Percentiles rank a stretch among this genome's conserved stretches.
phyloP scores from a whole-genome alignment of 805 yeast species.

The Ogataea minuta region DNA sequence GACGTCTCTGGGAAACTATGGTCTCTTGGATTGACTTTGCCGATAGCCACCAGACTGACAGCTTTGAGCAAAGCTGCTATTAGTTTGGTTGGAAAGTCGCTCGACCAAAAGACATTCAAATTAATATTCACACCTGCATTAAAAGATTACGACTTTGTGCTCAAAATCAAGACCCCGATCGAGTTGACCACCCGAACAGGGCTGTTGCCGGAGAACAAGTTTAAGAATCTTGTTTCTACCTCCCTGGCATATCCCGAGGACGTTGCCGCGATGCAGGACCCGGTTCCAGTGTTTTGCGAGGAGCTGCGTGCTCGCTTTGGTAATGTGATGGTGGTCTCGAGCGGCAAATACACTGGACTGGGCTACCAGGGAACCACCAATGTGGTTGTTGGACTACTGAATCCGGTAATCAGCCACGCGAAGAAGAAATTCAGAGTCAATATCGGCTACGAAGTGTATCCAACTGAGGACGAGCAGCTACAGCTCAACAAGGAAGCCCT shows the following conservation, averaged over 20 bases:
- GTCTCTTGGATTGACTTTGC: constrained; percentile 49
- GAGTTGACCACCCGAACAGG: constrained; percentile 52
- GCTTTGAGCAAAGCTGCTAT: constrained; percentile 79
- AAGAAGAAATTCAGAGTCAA: constrained; percentile 76
- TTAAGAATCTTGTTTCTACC: constrained; percentile 54
- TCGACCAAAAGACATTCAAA: constrained; percentile 40
- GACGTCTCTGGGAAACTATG: constrained; percentile 88
- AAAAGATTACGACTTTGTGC: constrained; percentile 78
- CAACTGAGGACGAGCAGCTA: constrained; percentile 50
- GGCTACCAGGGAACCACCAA: constrained; percentile 48
- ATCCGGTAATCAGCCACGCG: constrained; percentile 54
- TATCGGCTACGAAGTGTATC: constrained; percentile 69
- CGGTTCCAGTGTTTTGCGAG: constrained; percentile 54
- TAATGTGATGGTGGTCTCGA: constrained; percentile 68
- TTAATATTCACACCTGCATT: constrained; percentile 77
- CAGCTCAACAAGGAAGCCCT: constrained; percentile 69
- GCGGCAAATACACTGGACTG: constrained; percentile 52
- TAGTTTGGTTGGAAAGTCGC: constrained; percentile 41
- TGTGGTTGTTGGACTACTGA: constrained; percentile 77
- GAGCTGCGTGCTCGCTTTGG: constrained; percentile 65
- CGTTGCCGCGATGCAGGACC: constrained; percentile 44
- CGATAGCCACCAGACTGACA: constrained; percentile 85
- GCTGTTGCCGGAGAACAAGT: constrained; percentile 49
- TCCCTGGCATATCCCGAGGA: constrained; percentile 42
- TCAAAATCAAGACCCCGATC: constrained; percentile 47